Percentiles rank a stretch among this genome's conserved stretches.
Evolutionary conservation across 129 eudicot species (phyloP).

Genomic region (Lactuca saligna): DNA sequence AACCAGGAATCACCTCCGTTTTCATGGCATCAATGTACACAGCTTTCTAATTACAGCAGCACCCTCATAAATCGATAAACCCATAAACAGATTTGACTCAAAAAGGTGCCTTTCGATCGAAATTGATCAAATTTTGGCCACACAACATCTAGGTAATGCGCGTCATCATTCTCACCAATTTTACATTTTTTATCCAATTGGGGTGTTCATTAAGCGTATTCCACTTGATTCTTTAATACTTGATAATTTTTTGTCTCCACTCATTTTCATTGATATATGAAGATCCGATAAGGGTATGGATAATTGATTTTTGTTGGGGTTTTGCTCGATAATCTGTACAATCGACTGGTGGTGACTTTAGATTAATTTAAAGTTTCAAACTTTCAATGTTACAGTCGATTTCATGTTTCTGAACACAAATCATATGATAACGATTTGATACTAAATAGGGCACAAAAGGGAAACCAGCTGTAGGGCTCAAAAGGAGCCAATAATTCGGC

Average conservation of each 20-base stretch:
- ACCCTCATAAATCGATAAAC: background rate
- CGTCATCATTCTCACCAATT: constrained; percentile 18
- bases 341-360: background rate
- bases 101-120: constrained; percentile 2
- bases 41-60: constrained; percentile 9
- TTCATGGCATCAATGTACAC: constrained; percentile 4
- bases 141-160: constrained; percentile 11
- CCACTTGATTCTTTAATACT: background rate
- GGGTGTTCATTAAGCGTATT: background rate
- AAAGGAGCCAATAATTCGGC: background rate
- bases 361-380: background rate
- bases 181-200: constrained; percentile 13
- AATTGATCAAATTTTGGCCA: constrained; percentile 8
- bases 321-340: constrained; percentile 2
- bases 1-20: background rate
- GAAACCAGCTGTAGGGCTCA: constrained; percentile 9
- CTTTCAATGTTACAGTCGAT: background rate
- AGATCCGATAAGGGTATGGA: background rate
- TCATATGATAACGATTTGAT: background rate
- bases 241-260: background rate
- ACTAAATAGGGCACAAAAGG: background rate
- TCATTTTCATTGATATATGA: background rate
- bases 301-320: background rate
- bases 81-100: constrained; percentile 3
- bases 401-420: background rate